Conservation (phyloP, 768 basidiomycete genomes). For the Lactarius evosmus region DNA sequence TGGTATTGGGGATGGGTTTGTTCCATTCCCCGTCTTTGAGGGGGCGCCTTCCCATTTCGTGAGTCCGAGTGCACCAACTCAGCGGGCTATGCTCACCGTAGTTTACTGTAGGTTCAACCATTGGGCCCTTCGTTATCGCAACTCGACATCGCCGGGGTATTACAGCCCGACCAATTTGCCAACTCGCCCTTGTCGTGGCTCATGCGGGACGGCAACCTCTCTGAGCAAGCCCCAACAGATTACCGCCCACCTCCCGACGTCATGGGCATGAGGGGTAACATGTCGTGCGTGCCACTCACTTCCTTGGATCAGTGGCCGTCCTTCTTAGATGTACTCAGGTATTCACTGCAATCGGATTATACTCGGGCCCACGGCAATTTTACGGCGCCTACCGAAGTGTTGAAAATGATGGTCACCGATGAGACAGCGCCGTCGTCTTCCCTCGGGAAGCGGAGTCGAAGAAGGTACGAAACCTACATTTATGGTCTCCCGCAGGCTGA, state of each 20-base stretch:
- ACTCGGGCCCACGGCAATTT: background rate
- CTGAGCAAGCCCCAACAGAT: background rate
- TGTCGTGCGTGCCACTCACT: background rate
- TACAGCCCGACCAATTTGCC: background rate
- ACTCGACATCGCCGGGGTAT: background rate
- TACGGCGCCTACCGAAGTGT: background rate
- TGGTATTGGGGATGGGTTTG: background rate
- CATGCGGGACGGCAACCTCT: background rate
- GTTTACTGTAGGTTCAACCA: background rate
- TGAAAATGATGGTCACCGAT: background rate
- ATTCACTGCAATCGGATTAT: background rate
- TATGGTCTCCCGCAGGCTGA: background rate
- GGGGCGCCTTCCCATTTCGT: background rate
- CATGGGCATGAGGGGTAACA: background rate
- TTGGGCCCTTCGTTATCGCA: background rate
- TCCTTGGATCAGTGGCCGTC: background rate
- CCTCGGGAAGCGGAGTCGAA: background rate
- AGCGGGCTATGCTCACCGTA: background rate
- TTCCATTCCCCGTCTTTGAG: background rate
- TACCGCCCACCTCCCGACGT: background rate
- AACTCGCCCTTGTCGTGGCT: background rate
- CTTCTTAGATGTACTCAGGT: background rate
- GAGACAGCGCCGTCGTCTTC: background rate
- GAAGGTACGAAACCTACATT: background rate
- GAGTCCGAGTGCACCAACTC: background rate